phyloP scores from a whole-genome alignment of 306 rosid species.

The Sindora glabra region DNA sequence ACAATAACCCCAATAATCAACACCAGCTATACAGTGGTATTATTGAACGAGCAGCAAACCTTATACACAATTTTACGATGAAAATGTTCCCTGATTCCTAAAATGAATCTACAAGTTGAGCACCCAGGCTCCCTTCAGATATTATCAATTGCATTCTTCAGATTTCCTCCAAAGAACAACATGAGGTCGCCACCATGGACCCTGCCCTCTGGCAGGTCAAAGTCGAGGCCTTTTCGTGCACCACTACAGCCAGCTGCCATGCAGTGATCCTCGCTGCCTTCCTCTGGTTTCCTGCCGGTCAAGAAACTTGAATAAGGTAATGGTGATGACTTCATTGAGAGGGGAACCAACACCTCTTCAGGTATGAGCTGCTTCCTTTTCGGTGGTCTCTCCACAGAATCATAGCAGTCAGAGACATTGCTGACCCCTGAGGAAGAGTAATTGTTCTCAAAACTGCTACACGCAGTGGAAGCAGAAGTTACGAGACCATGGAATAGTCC shows the following conservation, averaged over 20 bases:
- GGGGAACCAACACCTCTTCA: slow-evolving; percentile 78
- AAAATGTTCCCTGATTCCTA: no score
- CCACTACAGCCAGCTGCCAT: slow-evolving; percentile 15
- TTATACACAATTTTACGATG: no score
- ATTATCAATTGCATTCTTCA: no score
- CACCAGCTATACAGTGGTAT: no score
- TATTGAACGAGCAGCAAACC: no score
- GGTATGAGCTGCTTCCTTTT: slow-evolving; percentile 52
- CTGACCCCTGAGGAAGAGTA: slow-evolving; percentile 62
- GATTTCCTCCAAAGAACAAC: no score
- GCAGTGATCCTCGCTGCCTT: slow-evolving; percentile 23
- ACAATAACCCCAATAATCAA: no score
- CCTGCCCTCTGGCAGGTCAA: no score
- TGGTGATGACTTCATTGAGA: slow-evolving; percentile 58
- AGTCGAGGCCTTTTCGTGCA: slow-evolving; percentile 23
- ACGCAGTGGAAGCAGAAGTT: slow-evolving; percentile 49
- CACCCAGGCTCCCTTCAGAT: no score
- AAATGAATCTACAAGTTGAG: no score
- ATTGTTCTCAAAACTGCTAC: slow-evolving; percentile 52
- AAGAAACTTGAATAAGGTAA: slow-evolving; percentile 38
- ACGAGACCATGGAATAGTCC: slow-evolving; percentile 88
- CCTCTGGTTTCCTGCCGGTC: slow-evolving; percentile 36
- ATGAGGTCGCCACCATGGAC: no score
- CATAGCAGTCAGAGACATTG: slow-evolving; percentile 51
- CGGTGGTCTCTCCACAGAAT: slow-evolving; percentile 46